Evolutionary conservation across 192 early-diverging fungal genomes (phyloP).

Genomic region (Umbelopsis sp.): DNA sequence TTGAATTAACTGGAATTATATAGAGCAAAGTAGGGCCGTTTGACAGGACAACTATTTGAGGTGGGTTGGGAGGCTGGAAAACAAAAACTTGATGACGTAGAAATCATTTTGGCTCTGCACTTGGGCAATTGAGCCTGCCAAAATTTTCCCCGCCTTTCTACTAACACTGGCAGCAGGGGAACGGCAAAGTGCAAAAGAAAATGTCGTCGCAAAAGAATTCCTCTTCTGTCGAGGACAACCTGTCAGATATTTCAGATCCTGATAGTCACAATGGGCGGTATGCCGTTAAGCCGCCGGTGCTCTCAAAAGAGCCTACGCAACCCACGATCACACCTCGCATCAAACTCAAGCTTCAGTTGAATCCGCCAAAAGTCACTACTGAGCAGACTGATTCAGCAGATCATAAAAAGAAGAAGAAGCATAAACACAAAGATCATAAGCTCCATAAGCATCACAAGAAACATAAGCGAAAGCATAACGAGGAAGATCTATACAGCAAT

Average conservation of each 20-base stretch:
- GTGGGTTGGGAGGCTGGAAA: conserved; percentile 9
- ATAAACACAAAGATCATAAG: conserved; percentile 29
- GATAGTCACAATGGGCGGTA: neutral
- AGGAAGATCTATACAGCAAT: conserved; percentile 27
- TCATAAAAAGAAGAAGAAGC: conserved; percentile 25
- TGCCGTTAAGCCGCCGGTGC: neutral
- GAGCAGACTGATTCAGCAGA: neutral
- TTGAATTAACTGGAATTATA: neutral
- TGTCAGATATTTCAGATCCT: conserved; percentile 27
- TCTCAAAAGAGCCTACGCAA: neutral
- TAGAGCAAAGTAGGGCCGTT: neutral
- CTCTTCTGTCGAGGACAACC: conserved; percentile 26
- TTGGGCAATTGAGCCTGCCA: neutral
- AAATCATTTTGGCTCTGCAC: neutral
- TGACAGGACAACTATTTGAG: neutral
- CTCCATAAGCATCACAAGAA: conserved; percentile 21
- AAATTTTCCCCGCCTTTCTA: conserved; percentile 19
- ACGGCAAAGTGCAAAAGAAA: conserved; percentile 13
- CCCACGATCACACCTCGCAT: conserved; percentile 10
- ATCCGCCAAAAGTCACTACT: conserved; percentile 13
- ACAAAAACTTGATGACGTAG: conserved; percentile 20
- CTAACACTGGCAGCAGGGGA: conserved; percentile 15
- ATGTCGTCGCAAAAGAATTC: conserved; percentile 15
- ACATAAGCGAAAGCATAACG: conserved; percentile 26
- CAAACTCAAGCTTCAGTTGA: conserved; percentile 32